Percentiles rank a stretch among this genome's conserved stretches.
phyloP scores from a whole-genome alignment of 176 grass and related monocot genomes.

The Miscanthus lutarioriparius region DNA sequence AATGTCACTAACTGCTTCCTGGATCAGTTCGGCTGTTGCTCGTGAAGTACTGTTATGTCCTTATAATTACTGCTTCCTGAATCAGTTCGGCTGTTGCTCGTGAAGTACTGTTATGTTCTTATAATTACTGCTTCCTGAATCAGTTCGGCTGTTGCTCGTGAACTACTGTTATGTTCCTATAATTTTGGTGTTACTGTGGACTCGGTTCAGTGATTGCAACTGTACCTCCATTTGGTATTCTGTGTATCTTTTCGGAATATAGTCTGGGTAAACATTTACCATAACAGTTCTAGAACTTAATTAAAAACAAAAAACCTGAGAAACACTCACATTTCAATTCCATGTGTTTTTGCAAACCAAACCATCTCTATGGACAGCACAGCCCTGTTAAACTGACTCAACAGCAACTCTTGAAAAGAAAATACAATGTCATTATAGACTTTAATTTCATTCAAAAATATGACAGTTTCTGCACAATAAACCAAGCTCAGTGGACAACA shows the following conservation, averaged over 20 bases:
- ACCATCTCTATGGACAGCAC: neutral
- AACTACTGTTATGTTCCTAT: no score
- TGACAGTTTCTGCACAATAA: neutral
- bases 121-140: no score
- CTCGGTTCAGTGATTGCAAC: no score
- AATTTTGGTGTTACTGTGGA: no score
- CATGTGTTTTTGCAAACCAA: neutral
- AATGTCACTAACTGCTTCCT: neutral
- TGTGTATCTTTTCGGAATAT: neutral
- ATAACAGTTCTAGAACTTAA: neutral
- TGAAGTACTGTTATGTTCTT: no score
- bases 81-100: no score
- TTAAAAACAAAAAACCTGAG: neutral
- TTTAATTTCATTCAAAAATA: neutral
- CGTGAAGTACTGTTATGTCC: no score
- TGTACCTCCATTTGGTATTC: neutral
- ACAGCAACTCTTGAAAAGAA: neutral
- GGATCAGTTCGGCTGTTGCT: no score
- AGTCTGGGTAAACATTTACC: neutral
- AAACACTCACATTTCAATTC: neutral
- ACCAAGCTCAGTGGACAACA: neutral
- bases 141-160: no score
- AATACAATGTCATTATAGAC: neutral
- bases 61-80: neutral
- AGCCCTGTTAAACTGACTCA: neutral